Evolutionary conservation across 495 filamentous ascomycete genomes (phyloP).

Genomic region (Penicillium cosmopolitanum): DNA sequence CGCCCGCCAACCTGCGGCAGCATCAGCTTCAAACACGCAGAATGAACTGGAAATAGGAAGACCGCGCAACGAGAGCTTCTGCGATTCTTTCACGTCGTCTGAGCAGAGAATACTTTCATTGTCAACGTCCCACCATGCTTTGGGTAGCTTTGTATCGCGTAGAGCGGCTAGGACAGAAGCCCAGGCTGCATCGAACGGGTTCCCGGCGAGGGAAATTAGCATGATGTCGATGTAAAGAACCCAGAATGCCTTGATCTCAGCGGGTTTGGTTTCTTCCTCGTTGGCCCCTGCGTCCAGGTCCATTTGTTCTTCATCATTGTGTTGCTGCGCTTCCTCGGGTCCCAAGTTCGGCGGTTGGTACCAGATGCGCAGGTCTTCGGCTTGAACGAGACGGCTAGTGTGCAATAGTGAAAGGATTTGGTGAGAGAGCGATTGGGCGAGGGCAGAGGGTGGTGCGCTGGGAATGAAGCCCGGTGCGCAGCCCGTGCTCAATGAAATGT

Average conservation of each 20-base stretch:
- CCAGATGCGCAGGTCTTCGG: constrained; percentile 69
- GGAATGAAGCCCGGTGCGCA: constrained; percentile 85
- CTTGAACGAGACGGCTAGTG: constrained; percentile 62
- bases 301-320: constrained; percentile 50
- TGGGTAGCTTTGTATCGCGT: constrained; percentile 74
- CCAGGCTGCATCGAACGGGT: constrained; percentile 90
- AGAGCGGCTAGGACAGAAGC: constrained; percentile 81
- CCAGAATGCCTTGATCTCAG: constrained; percentile 84
- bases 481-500: constrained; percentile 86
- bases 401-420: constrained; percentile 76
- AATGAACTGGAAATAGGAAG: constrained; percentile 75
- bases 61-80: constrained; percentile 54
- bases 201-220: constrained; percentile 88
- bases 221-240: constrained; percentile 90
- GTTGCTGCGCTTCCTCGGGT: constrained; percentile 32
- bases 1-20: constrained; percentile 45
- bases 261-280: constrained; percentile 22
- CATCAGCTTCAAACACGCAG: constrained; percentile 71
- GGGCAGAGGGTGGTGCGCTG: constrained; percentile 73
- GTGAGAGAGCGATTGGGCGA: constrained; percentile 82
- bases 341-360: constrained; percentile 55
- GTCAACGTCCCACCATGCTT: constrained; percentile 85
- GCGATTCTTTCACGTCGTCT: constrained; percentile 51
- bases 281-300: constrained; percentile 39
- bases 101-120: constrained; percentile 77